Percentiles rank a stretch among this genome's conserved stretches.
Conservation (phyloP, 2,329 filamentous ascomycete genomes). For the Claviceps arundinis region DNA sequence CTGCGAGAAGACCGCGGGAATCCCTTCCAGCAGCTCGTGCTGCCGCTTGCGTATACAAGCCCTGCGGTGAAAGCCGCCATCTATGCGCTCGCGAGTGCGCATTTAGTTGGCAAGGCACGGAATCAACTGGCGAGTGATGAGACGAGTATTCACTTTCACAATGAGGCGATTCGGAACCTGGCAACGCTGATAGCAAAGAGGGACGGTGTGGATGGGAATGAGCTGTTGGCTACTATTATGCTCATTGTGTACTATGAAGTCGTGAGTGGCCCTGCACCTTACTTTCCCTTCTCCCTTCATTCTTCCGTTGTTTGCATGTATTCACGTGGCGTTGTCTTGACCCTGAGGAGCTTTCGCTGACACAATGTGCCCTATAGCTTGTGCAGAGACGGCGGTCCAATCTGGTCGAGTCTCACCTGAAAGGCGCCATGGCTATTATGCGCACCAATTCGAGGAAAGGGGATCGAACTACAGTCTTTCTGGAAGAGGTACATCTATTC, state of each 20-base stretch:
- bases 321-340: background rate
- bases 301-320: background rate
- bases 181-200: conserved; percentile 42
- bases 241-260: conserved; percentile 51
- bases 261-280: conserved; percentile 25
- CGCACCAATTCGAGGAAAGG: conserved; percentile 29
- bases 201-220: conserved; percentile 36
- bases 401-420: conserved; percentile 47
- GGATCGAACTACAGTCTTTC: conserved; percentile 40
- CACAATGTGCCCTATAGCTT: conserved; percentile 26
- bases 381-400: conserved; percentile 46
- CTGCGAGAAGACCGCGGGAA: conserved; percentile 50
- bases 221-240: conserved; percentile 48
- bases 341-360: background rate
- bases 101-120: conserved; percentile 55
- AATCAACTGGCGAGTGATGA: conserved; percentile 28
- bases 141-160: conserved; percentile 46
- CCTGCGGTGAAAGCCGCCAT: conserved; percentile 65
- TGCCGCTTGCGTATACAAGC: conserved; percentile 44
- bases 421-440: conserved; percentile 50
- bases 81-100: conserved; percentile 71
- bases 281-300: background rate
- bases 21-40: conserved; percentile 47
- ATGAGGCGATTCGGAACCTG: conserved; percentile 43
- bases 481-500: conserved; percentile 37